These are phyloP conservation scores for Apiospora saccharicola DNA, from an alignment of 2,329 filamentous ascomycete species.

Conservation along the genomic window DNA sequence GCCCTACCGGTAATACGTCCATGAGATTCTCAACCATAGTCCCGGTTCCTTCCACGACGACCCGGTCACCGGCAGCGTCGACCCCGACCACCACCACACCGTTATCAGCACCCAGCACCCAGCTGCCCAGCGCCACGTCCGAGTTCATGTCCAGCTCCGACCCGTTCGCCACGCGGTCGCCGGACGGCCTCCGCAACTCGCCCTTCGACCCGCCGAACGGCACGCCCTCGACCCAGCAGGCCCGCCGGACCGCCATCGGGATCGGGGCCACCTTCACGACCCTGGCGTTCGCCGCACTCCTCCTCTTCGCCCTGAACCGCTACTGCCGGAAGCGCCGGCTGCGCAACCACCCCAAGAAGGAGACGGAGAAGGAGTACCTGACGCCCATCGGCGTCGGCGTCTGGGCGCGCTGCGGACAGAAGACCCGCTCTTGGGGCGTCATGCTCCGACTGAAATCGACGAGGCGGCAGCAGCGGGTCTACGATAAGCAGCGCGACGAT, in stretches of 20 bases:
- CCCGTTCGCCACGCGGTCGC: neutral
- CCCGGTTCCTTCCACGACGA: neutral
- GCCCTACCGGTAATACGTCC: neutral
- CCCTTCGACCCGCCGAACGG: neutral
- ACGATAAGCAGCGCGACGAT: neutral
- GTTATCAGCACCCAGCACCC: neutral
- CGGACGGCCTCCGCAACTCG: neutral
- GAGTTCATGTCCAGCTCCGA: neutral
- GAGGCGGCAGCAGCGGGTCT: neutral
- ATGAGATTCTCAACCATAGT: neutral
- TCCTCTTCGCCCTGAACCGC: neutral
- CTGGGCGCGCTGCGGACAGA: neutral
- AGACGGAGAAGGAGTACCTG: neutral
- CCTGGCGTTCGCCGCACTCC: neutral
- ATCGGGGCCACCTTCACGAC: neutral
- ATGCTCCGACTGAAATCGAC: neutral
- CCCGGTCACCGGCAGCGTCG: neutral
- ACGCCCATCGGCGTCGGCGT: constrained; percentile 8
- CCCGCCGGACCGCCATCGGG: neutral
- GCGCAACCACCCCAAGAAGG: neutral
- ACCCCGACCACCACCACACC: neutral
- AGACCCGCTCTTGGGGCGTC: neutral
- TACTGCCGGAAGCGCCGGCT: neutral
- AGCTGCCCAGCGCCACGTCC: neutral
- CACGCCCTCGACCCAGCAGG: neutral